Percentiles rank a stretch among this genome's conserved stretches.
phyloP scores from a whole-genome alignment of 208 protist species.

The Trypanosomatidae sp. region DNA sequence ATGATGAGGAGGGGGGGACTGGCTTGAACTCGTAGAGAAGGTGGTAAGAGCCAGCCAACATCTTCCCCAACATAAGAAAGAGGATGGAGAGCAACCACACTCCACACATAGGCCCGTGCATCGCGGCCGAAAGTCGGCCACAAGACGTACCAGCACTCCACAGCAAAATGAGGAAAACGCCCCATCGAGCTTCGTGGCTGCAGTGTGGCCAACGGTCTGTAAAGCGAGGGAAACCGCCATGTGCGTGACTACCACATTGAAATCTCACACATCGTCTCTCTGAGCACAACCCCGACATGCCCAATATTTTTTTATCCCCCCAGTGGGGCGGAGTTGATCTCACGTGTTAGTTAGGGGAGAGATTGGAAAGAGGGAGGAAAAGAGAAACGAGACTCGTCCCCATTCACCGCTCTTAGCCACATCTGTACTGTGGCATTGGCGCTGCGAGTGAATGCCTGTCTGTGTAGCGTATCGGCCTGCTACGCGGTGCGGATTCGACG shows the following conservation, averaged over 20 bases:
- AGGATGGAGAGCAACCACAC: not conserved
- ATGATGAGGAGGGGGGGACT: not conserved
- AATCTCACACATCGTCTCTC: not conserved
- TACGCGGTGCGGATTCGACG: not conserved
- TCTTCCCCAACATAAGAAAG: not conserved
- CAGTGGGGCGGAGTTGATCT: not conserved
- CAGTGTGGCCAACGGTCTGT: not conserved
- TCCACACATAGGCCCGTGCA: not conserved
- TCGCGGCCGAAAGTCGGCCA: too few relatives aligned
- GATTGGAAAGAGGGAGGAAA: conserved; percentile 2
- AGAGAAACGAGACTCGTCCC: not conserved
- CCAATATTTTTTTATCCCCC: not conserved
- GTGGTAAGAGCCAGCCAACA: not conserved
- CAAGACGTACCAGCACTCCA: too few relatives aligned
- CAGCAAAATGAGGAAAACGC: too few relatives aligned
- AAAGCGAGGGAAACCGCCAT: not conserved
- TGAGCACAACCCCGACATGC: not conserved
- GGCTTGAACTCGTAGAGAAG: not conserved
- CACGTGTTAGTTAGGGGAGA: not conserved
- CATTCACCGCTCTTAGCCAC: not conserved
- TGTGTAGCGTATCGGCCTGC: not conserved
- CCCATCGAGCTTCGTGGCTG: not conserved
- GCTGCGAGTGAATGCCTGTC: not conserved
- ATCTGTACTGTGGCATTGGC: not conserved
- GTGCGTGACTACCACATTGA: not conserved